Percentiles rank a stretch among this genome's conserved stretches.
Evolutionary conservation across 257 asterid genomes (phyloP).

Genomic region (Gentiana macrophylla): DNA sequence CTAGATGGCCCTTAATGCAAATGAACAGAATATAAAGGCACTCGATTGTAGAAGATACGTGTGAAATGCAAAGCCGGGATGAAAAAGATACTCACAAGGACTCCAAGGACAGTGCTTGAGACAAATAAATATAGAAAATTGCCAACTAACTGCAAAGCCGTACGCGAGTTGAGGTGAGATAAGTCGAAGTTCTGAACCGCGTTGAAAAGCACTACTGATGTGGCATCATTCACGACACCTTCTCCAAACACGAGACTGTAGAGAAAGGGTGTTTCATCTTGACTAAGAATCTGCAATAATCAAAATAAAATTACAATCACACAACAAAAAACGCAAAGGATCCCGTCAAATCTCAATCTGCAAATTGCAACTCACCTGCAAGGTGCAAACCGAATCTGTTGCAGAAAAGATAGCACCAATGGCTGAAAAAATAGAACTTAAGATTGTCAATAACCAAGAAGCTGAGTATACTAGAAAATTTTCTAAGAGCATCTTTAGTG

Average conservation of each 20-base stretch:
- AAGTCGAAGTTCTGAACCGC: conserved; percentile 93
- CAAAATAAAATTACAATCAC: conserved; percentile 12
- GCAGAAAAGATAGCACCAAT: conserved; percentile 97
- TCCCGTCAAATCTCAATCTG: not conserved
- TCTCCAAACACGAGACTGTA: conserved; percentile 98
- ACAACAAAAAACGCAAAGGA: not conserved
- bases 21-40: not conserved
- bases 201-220: conserved; percentile 93
- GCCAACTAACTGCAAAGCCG: conserved; percentile 64
- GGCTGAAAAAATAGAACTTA: conserved; percentile 37
- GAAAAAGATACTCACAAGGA: conserved; percentile 46
- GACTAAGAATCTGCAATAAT: conserved; percentile 70
- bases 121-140: conserved; percentile 67
- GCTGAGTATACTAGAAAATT: not conserved
- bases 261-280: conserved; percentile 92
- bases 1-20: conserved; percentile 5
- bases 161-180: conserved; percentile 44
- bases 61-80: not conserved
- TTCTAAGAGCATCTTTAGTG: not conserved
- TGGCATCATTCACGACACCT: conserved; percentile 98
- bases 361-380: conserved; percentile 48
- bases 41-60: not conserved
- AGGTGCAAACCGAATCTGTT: conserved; percentile 98
- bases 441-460: conserved; percentile 10
- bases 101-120: conserved; percentile 72